Evolutionary conservation across 495 filamentous ascomycete species (phyloP).

Genomic region (Tuber brumale): DNA sequence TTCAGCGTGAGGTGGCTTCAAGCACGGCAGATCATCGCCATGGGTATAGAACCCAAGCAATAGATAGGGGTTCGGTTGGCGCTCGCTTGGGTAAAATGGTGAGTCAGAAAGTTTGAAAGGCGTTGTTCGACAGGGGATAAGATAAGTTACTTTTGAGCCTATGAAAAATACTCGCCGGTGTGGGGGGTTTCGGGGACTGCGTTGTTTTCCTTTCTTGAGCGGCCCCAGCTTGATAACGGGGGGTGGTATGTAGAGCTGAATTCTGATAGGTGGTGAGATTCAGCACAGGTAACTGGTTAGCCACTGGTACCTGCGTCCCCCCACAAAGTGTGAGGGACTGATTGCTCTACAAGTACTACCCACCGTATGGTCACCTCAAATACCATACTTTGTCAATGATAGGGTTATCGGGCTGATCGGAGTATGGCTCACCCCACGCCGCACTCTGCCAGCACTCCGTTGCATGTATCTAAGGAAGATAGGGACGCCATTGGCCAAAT

Average conservation of each 20-base stretch:
- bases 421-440: not conserved
- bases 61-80: not conserved
- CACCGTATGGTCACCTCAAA: too few species aligned
- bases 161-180: not conserved
- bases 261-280: not conserved
- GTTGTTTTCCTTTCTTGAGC: not conserved
- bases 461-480: not conserved
- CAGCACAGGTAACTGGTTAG: not conserved
- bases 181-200: not conserved
- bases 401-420: not conserved
- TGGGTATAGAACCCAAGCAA: not conserved
- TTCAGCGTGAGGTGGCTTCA: not conserved
- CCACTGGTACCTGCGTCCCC: not conserved
- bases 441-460: not conserved
- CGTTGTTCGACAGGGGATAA: not conserved
- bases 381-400: not conserved
- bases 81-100: not conserved
- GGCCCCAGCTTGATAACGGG: not conserved
- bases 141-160: not conserved
- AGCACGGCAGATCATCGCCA: constrained; percentile 1
- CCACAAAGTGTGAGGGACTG: not conserved
- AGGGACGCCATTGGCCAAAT: not conserved
- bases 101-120: constrained; percentile 1
- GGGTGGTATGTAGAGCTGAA: not conserved
- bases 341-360: not conserved